Base-by-base conservation (phyloP, 202 grass and related monocot genomes). In the Bolboschoenoplectus hybrid region DNA sequence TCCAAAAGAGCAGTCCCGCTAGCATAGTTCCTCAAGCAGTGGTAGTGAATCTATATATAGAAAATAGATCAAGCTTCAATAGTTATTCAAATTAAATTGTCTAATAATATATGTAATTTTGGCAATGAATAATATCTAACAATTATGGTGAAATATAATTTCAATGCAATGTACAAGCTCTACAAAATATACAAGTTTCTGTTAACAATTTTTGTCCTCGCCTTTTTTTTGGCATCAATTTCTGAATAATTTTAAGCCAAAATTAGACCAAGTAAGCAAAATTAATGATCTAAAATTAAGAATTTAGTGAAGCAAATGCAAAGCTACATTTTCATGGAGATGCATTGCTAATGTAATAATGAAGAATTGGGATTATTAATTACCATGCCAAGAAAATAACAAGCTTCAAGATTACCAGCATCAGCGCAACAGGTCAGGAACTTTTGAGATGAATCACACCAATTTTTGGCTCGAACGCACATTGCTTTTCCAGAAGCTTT, bases 331-430 rank as follows among this genome's bases (percentile, higher is more conserved):
- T 55, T 20, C 26, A 64, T 63, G 17, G 58, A 81, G 46, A 38
- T 16, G 57, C 17, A 13, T 16, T 53, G 45, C 12, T 53, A 12
- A 35, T 55, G 5, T 14, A 76, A 35, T 55, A 11, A 53, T n/a
- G 2, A 64, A 51, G 20, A 40, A 74, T 43, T 55, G 16, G 43
- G 53, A 2, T 17, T 49, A 56, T 74, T 85, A 97, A 61, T 76
- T 85, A 98, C 95, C 95, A 95, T 93, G 80, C 93, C 95, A 2
- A 98, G 93, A 2, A 98, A 85, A 52, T 92, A 95, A 74, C 90
- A 92, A 14, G 95, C 93, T 51, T 95, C 93, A 40, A 98, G 84
- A 86, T 92, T 98, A 63, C 93, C 93, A 35, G 88, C 87, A 81
- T 95, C 88, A 2, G 91, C 88, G 77, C 95, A 98, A 11, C 88